Evolutionary conservation across 2,329 filamentous ascomycete genomes (phyloP), one percentile per base, ranked within the genome.

Genomic region (Aspergillus transmontanensis): DNA sequence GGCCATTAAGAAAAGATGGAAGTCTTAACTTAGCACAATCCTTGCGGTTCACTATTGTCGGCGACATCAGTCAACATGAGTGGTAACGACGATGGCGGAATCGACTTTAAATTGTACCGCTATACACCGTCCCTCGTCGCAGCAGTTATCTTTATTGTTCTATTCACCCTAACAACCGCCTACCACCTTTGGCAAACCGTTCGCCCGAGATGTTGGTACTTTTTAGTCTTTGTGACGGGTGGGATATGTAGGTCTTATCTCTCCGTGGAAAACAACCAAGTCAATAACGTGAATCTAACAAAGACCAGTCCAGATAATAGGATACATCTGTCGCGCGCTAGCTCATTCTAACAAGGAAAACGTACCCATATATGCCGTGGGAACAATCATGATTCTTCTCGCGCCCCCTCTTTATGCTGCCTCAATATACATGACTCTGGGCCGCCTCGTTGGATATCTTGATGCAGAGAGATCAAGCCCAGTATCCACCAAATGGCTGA

Each of bases 121-220:
- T 84, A 84, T 65, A 75, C 73, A 11, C 75, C 85, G 0, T 83
- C 81, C 0, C 60, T 85, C 0, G 72, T 78, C 0, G 82, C 78
- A 0, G 84, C 82, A 1, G 70, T 81, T 21, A 72, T 83, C 6
- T 84, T 85, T 63, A 71, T 76, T 11, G 64, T 80, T 30, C 69
- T 87, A 1, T 86, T 86, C 68, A 59, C 69, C 23, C 54, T 79
- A 6, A 69, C 80, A 6, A 83, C 84, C 2, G 56, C 69, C 0
- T 66, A 71, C 1, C 84, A 86, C 64, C 64, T 68, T 1, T 82
- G 73, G 63, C 78, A 79, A 30, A 75, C 84, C 48, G 68, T 78
- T 23, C 79, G 74, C 30, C 78, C 78, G 2, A 74, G 78, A 39
- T 80, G 79, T 12, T 85, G 82, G 79, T 86, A 83, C 67, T 84